These are phyloP conservation scores for Nakazawaea wyomingensis DNA, from an alignment of 805 yeast genomes.

Conservation along the genomic window DNA sequence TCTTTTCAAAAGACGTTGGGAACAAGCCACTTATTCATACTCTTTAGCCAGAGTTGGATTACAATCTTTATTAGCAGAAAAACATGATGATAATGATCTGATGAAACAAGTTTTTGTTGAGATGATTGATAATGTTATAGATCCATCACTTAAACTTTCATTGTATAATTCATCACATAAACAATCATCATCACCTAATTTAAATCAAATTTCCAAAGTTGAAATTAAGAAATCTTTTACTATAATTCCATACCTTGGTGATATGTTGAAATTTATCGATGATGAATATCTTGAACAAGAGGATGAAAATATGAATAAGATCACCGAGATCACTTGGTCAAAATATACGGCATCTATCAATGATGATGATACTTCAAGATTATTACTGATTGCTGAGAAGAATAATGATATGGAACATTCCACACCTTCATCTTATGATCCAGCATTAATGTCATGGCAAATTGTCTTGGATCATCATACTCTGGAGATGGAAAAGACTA, in stretches of 20 bases:
- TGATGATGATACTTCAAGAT: constrained; percentile 69
- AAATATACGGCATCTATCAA: constrained; percentile 52
- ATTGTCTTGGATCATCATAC: constrained; percentile 60
- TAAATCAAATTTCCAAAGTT: constrained; percentile 43
- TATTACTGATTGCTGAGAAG: constrained; percentile 38
- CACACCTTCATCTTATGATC: constrained; percentile 49
- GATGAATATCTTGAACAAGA: constrained; percentile 28
- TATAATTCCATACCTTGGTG: no score
- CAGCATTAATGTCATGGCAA: constrained; percentile 59
- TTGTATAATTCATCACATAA: constrained; percentile 28
- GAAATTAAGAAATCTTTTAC: constrained; percentile 34
- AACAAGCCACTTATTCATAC: constrained; percentile 41
- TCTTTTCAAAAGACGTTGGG: constrained; percentile 53
- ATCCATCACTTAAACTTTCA: constrained; percentile 52
- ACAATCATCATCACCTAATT: constrained; percentile 33
- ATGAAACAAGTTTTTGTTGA: constrained; percentile 45
- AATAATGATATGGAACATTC: constrained; percentile 26
- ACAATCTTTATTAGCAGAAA: constrained; percentile 38
- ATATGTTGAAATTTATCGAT: constrained; percentile 28
- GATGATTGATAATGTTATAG: constrained; percentile 52
- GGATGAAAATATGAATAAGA: constrained; percentile 19
- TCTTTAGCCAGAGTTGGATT: constrained; percentile 60
- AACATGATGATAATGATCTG: constrained; percentile 14
- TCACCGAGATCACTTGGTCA: constrained; percentile 42
- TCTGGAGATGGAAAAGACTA: constrained; percentile 43